Conservation (phyloP, 164 flowering plant genomes). For the Euptelea pleiosperma region DNA sequence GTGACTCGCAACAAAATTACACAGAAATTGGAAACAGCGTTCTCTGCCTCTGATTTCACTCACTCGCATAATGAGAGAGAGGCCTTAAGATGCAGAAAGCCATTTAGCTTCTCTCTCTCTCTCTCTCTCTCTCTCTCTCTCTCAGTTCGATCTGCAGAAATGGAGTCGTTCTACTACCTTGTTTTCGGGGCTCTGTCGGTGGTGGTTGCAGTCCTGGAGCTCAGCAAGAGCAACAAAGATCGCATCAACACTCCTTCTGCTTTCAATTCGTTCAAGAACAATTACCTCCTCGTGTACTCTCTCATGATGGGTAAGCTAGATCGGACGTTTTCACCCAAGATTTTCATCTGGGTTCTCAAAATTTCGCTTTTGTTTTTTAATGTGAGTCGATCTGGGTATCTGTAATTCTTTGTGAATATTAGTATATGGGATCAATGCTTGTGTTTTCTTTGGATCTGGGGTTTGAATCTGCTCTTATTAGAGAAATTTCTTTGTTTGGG, state of each 20-base stretch:
- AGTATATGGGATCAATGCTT: not conserved
- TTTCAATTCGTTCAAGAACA: constrained; percentile 96
- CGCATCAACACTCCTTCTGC: constrained; percentile 70
- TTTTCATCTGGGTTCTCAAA: not conserved
- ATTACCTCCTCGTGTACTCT: constrained; percentile 88
- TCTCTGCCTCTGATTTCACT: too few relatives aligned
- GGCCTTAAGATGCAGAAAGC: not conserved
- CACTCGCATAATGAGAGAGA: not conserved
- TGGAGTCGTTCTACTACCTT: constrained; percentile 80
- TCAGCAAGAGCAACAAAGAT: constrained; percentile 87
- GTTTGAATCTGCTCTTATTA: too few relatives aligned
- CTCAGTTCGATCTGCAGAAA: constrained; percentile 25
- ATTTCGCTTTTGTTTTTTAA: not conserved
- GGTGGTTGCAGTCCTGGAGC: constrained; percentile 77
- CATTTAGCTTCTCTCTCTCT: not conserved
- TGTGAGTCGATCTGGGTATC: not conserved
- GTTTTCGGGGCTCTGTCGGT: constrained; percentile 69
- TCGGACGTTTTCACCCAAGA: not conserved
- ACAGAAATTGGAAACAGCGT: too few relatives aligned
- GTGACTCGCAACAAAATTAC: too few relatives aligned
- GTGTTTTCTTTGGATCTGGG: not conserved
- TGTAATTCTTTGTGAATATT: not conserved
- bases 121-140: constrained; percentile 6
- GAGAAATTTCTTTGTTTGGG: too few relatives aligned
- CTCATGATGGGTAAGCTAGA: constrained; percentile 90